phyloP scores from a whole-genome alignment of 2,329 filamentous ascomycete species.

The Amesomyces nigricolor region DNA sequence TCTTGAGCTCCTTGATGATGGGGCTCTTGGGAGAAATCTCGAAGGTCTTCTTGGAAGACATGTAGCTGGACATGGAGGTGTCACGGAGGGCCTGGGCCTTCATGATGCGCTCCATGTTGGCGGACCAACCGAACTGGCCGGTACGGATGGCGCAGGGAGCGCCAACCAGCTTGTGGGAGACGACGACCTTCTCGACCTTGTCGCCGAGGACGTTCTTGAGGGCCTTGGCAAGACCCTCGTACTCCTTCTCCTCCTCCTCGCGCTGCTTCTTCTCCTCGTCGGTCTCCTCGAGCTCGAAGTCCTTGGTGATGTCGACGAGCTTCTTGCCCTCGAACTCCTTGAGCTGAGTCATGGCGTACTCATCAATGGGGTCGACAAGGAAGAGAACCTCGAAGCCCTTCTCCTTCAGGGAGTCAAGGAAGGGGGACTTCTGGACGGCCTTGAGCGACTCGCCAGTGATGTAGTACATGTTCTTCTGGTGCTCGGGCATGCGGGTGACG shows the following conservation, averaged over 20 bases:
- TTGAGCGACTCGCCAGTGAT: constrained; percentile 99
- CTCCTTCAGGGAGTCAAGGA: constrained; percentile 96
- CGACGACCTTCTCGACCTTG: constrained; percentile 99
- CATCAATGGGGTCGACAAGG: constrained; percentile 98
- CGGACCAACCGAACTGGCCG: constrained; percentile 99
- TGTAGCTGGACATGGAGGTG: constrained; percentile 99
- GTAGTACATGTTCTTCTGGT: constrained; percentile 99
- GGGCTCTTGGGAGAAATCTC: constrained; percentile 99
- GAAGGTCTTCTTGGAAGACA: constrained; percentile 99
- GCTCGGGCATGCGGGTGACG: constrained; percentile 97
- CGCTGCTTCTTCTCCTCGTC: constrained; percentile 98
- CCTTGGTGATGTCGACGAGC: constrained; percentile 99
- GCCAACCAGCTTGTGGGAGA: constrained; percentile 93
- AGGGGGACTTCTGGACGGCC: constrained; percentile 95
- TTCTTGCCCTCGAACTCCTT: constrained; percentile 99
- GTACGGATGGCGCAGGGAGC: constrained; percentile 98
- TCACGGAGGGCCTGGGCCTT: constrained; percentile 99
- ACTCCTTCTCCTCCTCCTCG: constrained; percentile 98
- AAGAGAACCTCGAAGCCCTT: constrained; percentile 99
- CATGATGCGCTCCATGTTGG: constrained; percentile 99
- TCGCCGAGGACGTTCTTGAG: constrained; percentile 99
- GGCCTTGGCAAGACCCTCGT: constrained; percentile 85
- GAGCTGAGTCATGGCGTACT: constrained; percentile 99
- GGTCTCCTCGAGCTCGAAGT: constrained; percentile 99
- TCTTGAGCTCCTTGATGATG: constrained; percentile 99